These are phyloP conservation scores for Amanita muscaria DNA, from an alignment of 768 basidiomycete species.

Conservation along the genomic window DNA sequence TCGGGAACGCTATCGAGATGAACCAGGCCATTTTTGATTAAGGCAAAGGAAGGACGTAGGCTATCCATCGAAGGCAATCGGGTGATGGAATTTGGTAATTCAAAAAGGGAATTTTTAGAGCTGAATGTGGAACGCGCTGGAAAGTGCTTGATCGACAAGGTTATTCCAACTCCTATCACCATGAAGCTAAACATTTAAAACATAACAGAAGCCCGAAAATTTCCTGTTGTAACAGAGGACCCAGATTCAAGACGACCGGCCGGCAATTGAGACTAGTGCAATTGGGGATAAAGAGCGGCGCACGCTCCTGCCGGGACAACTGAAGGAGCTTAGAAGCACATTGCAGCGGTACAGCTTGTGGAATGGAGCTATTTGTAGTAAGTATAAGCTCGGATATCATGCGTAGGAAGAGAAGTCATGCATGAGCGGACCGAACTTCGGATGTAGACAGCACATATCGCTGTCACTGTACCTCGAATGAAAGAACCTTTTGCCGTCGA, in stretches of 20 bases:
- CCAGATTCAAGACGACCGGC: not conserved
- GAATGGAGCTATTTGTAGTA: slow-evolving; percentile 1
- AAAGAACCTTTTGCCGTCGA: not conserved
- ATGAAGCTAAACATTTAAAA: slow-evolving; percentile 6
- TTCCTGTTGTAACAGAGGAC: not conserved
- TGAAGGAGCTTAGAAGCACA: slow-evolving; percentile 3
- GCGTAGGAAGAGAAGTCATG: slow-evolving; percentile 2
- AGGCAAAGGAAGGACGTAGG: not conserved
- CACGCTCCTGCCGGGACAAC: not conserved
- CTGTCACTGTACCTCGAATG: slow-evolving; percentile 1
- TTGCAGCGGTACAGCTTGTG: not conserved
- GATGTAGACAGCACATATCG: slow-evolving; percentile 7
- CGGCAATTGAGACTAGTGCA: slow-evolving; percentile 2
- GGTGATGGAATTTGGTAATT: not conserved
- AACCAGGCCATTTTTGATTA: not conserved
- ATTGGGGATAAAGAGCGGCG: slow-evolving; percentile 1
- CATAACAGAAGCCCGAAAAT: slow-evolving; percentile 4
- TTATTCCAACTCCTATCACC: slow-evolving; percentile 8
- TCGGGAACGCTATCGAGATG: slow-evolving; percentile 4
- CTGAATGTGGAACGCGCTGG: not conserved
- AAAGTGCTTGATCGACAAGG: slow-evolving; percentile 8
- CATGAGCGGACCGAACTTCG: slow-evolving; percentile 14
- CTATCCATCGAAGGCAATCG: slow-evolving; percentile 3
- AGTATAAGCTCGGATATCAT: slow-evolving; percentile 7
- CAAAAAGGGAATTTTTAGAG: slow-evolving; percentile 3